These are phyloP conservation scores for Vinca minor DNA, from an alignment of 257 asterid species.

Conservation along the genomic window DNA sequence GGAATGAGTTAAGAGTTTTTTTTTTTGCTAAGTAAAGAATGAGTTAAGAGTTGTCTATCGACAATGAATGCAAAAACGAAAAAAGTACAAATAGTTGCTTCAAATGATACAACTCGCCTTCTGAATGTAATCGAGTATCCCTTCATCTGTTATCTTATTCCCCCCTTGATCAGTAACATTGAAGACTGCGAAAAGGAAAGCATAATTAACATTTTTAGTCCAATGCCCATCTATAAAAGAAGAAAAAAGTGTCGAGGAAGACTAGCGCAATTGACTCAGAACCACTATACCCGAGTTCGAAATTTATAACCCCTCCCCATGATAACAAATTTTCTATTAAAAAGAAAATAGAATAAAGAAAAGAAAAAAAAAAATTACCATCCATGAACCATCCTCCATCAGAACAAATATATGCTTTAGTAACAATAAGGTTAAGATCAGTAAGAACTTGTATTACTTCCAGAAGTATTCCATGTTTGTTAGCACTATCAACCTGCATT, in stretches of 20 bases:
- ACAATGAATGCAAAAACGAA: slow-evolving; percentile 16
- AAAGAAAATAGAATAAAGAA: not conserved
- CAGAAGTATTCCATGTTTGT: slow-evolving; percentile 82
- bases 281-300: too few species aligned
- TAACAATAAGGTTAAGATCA: slow-evolving; percentile 75
- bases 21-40: too few species aligned
- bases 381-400: slow-evolving; percentile 99
- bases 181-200: slow-evolving; percentile 48
- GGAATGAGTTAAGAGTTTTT: too few species aligned
- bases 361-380: slow-evolving; percentile 35
- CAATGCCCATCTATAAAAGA: not conserved
- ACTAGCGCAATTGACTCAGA: too few species aligned
- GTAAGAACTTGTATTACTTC: slow-evolving; percentile 92
- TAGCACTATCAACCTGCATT: slow-evolving; percentile 89
- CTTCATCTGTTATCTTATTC: slow-evolving; percentile 77
- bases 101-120: slow-evolving; percentile 46
- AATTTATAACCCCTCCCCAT: too few species aligned
- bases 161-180: slow-evolving; percentile 85
- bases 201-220: slow-evolving; percentile 3
- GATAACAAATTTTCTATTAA: not conserved
- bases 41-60: slow-evolving; percentile 11
- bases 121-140: slow-evolving; percentile 60
- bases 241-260: too few species aligned
- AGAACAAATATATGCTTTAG: slow-evolving; percentile 83
- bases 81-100: slow-evolving; percentile 10